Evolutionary conservation across 2,329 filamentous ascomycete genomes (phyloP).

Genomic region (Leptographium procerum): DNA sequence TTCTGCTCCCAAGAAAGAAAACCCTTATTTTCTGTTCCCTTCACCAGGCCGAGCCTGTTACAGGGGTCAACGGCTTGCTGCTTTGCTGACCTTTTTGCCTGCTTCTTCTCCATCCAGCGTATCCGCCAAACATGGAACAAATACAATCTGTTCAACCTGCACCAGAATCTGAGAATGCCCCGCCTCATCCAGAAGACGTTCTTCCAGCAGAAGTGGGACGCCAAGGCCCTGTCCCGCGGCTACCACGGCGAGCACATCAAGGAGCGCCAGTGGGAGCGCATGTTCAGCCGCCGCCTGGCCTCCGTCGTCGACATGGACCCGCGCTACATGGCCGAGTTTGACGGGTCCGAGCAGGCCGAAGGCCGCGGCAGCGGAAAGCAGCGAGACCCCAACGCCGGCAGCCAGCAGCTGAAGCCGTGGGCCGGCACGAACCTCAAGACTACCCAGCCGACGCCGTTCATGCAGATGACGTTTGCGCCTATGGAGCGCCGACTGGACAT

Average conservation of each 20-base stretch:
- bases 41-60: no score
- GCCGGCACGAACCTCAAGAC: constrained; percentile 18
- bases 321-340: constrained; percentile 62
- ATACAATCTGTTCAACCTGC: constrained; percentile 87
- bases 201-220: constrained; percentile 97
- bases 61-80: no score
- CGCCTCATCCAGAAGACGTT: constrained; percentile 48
- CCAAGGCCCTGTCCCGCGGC: constrained; percentile 70
- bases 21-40: not conserved
- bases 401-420: constrained; percentile 1
- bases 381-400: constrained; percentile 7
- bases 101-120: constrained; percentile 57
- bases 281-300: constrained; percentile 73
- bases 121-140: constrained; percentile 95
- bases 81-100: not conserved
- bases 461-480: constrained; percentile 92
- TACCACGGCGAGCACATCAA: constrained; percentile 95
- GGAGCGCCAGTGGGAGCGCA: constrained; percentile 86
- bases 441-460: constrained; percentile 62
- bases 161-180: constrained; percentile 36
- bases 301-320: constrained; percentile 81
- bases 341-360: constrained; percentile 73
- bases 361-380: constrained; percentile 70
- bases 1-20: not conserved
- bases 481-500: constrained; percentile 84